Evolutionary conservation across 2,329 filamentous ascomycete species (phyloP).

Genomic region (Immersiporthe knoxdaviesiana): DNA sequence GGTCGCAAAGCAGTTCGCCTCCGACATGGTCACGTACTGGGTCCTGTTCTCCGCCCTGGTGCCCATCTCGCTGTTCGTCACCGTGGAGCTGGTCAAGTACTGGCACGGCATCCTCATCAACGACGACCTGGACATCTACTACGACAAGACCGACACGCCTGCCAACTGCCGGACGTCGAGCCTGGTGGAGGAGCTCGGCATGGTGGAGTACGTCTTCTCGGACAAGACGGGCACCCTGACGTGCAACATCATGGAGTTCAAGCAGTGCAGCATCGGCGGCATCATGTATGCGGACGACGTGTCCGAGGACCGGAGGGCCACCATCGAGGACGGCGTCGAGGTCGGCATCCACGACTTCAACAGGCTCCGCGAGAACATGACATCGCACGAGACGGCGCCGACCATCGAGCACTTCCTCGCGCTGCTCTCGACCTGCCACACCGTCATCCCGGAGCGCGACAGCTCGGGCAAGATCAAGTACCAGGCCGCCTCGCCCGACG

Average conservation of each 20-base stretch:
- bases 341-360: slow-evolving; percentile 85
- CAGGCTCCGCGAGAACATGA: slow-evolving; percentile 70
- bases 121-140: slow-evolving; percentile 96
- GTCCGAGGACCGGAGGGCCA: slow-evolving; percentile 84
- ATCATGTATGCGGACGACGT: slow-evolving; percentile 93
- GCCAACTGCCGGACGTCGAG: slow-evolving; percentile 96
- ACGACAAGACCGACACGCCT: slow-evolving; percentile 92
- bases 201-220: slow-evolving; percentile 98
- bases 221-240: slow-evolving; percentile 97
- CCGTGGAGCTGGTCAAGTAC: slow-evolving; percentile 96
- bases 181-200: slow-evolving; percentile 93
- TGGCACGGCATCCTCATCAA: slow-evolving; percentile 98
- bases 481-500: slow-evolving; percentile 95
- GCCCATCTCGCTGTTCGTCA: slow-evolving; percentile 97
- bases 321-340: slow-evolving; percentile 75
- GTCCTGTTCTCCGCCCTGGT: slow-evolving; percentile 96
- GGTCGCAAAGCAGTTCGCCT: slow-evolving; percentile 80
- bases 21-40: slow-evolving; percentile 98
- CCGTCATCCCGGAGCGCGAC: slow-evolving; percentile 89
- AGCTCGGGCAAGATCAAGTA: slow-evolving; percentile 87
- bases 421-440: slow-evolving; percentile 89
- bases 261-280: slow-evolving; percentile 89
- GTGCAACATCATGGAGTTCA: slow-evolving; percentile 99
- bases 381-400: slow-evolving; percentile 54
- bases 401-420: slow-evolving; percentile 80